Base-by-base conservation (phyloP, 1,284 basidiomycete genomes). In the Inonotus obliquus region DNA sequence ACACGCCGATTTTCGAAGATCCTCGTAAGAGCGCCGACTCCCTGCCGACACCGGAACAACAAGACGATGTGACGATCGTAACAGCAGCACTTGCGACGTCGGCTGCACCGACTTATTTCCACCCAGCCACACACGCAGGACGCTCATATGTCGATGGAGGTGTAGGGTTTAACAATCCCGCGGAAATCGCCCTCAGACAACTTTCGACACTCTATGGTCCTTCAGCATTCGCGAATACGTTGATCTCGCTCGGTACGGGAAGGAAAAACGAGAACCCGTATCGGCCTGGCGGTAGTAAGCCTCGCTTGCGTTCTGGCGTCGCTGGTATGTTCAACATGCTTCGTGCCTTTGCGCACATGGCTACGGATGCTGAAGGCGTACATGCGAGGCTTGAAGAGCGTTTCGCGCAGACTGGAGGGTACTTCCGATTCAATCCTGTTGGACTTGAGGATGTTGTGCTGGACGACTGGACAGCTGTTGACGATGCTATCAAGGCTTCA, bases 61-160 rank as follows among this genome's bases (percentile, higher is more conserved):
- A 21, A 1, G 59, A 61, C 10, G 38, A 53, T 23, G 57, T 57
- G 9, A 41, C 61, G 1, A 59, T 62, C 38, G 56, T 62, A 56
- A 59, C 49, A 10, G 62, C 62, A 9, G 62, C 62, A 7, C 58
- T 59, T 2, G 62, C 62, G 6, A 63, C 62, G 13, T 63, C 62
- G 19, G 62, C 62, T 4, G 62, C 57, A n/a, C 62, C 62, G 1
- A 63, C 62, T 10, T 60, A 60, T 27, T 63, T 60, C 45, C 54
- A 56, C 21, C 62, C 58, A 14, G 56, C 59, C 1, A 32, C 19
- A 11, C 57, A 60, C 38, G 53, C 44, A 6, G 62, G 59, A 11
- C 58, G 44, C 32, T 13, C 58, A 25, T 60, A 60, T 41, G 55
- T 63, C 32, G 62, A 63, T 54, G 62, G 62, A 17, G 62, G 62